These are phyloP conservation scores for Lactarius evosmus DNA, from an alignment of 768 basidiomycete species.

Conservation along the genomic window DNA sequence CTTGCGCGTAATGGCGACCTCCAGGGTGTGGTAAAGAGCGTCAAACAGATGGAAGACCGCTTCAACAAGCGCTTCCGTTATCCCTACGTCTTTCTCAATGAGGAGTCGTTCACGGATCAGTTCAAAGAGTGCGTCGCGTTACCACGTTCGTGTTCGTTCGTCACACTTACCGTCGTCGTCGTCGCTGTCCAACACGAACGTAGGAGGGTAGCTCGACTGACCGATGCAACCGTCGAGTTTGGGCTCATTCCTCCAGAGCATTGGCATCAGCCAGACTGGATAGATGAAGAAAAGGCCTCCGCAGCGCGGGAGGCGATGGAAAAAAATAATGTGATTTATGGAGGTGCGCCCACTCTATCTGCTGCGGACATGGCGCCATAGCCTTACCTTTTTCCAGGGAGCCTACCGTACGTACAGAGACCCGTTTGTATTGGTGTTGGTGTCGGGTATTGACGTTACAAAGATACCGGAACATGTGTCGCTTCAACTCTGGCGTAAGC, in stretches of 20 bases:
- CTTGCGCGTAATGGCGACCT: conserved; percentile 48
- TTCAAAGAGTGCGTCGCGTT: conserved; percentile 59
- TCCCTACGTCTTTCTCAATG: conserved; percentile 85
- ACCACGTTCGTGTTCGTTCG: conserved; percentile 33
- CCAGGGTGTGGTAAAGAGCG: conserved; percentile 43
- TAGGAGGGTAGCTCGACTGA: conserved; percentile 58
- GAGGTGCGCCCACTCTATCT: conserved; percentile 34
- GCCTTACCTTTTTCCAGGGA: conserved; percentile 43
- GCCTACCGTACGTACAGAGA: conserved; percentile 56
- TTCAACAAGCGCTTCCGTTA: conserved; percentile 65
- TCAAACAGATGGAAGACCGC: conserved; percentile 57
- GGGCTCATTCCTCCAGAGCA: conserved; percentile 74
- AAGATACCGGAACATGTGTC: conserved; percentile 93
- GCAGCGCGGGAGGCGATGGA: conserved; percentile 52
- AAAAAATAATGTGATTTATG: conserved; percentile 56
- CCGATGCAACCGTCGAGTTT: conserved; percentile 62
- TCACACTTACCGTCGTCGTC: conserved; percentile 32
- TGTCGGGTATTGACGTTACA: conserved; percentile 5
- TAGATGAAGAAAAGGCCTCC: conserved; percentile 54
- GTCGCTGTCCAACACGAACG: conserved; percentile 28
- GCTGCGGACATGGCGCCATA: background rate
- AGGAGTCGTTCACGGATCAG: conserved; percentile 68
- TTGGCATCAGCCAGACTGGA: conserved; percentile 78
- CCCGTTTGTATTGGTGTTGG: background rate
- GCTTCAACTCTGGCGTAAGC: conserved; percentile 86